These are phyloP conservation scores for Solanum ossicruentum DNA, from an alignment of 257 asterid species.

Conservation along the genomic window DNA sequence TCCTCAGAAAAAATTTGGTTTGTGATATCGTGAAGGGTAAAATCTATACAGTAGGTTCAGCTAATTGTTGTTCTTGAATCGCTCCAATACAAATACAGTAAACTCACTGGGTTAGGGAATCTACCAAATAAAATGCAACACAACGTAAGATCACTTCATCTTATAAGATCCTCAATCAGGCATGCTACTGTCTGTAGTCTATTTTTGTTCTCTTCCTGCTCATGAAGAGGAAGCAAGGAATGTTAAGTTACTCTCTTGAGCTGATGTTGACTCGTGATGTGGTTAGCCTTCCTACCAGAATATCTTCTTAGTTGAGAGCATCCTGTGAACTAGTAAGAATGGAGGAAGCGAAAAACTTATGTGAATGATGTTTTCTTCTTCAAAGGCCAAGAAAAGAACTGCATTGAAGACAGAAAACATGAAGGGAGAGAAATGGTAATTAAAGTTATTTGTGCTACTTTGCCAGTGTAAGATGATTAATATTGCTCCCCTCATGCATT, in stretches of 20 bases:
- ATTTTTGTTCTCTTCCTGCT: slow-evolving; percentile 5
- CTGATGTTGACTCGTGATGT: neutral
- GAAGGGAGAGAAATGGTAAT: neutral
- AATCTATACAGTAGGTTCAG: neutral
- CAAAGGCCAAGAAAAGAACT: neutral
- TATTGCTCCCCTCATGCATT: neutral
- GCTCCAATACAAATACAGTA: neutral
- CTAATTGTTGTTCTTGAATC: neutral
- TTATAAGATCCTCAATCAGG: neutral
- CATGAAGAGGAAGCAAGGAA: slow-evolving; percentile 9
- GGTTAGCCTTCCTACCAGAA: neutral
- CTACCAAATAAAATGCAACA: neutral
- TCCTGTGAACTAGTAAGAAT: neutral
- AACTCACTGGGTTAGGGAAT: neutral
- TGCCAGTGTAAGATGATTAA: neutral
- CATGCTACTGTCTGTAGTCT: neutral
- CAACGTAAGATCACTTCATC: neutral
- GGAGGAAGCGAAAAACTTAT: neutral
- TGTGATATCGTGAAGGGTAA: neutral
- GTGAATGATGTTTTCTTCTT: neutral
- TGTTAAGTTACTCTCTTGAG: slow-evolving; percentile 1
- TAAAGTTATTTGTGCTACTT: neutral
- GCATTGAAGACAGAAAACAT: neutral
- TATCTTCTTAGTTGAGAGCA: neutral
- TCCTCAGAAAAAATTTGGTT: neutral